A percentile compares a stretch with the other conserved stretches of the same genome.
Evolutionary conservation across 1,139 yeast genomes (phyloP).

Genomic region (Suzukiozyma palmioleophila): DNA sequence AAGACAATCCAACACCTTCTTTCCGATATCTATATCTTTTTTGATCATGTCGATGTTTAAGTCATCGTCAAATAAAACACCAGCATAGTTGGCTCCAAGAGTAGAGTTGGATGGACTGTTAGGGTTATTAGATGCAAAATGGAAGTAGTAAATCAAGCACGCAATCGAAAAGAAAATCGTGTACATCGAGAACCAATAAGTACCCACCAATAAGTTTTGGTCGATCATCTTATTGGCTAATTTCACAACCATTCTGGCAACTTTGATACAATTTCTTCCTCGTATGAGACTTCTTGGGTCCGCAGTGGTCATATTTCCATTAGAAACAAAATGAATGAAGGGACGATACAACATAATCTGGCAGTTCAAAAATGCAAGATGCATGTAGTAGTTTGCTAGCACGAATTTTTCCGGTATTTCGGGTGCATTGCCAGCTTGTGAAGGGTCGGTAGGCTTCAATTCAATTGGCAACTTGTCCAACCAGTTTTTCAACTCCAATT

Average conservation of each 20-base stretch:
- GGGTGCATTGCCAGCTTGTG: constrained; percentile 15
- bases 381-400: constrained; percentile 73
- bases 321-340: constrained; percentile 74
- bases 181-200: constrained; percentile 90
- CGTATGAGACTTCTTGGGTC: constrained; percentile 53
- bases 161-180: constrained; percentile 92
- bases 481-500: constrained; percentile 73
- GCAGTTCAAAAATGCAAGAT: constrained; percentile 76
- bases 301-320: constrained; percentile 37
- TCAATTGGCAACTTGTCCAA: constrained; percentile 67
- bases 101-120: constrained; percentile 13
- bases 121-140: constrained; percentile 43
- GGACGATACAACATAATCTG: constrained; percentile 87
- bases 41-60: constrained; percentile 64
- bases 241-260: constrained; percentile 79
- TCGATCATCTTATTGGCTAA: constrained; percentile 80
- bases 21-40: constrained; percentile 78
- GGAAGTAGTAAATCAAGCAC: constrained; percentile 78
- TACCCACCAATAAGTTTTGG: constrained; percentile 71
- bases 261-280: constrained; percentile 81
- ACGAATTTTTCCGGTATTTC: constrained; percentile 56
- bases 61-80: constrained; percentile 53
- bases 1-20: constrained; percentile 63
- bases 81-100: constrained; percentile 40
- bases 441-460: constrained; percentile 67